phyloP scores from a whole-genome alignment of 169 alveolate genomes.

The Plasmodium vivax region DNA sequence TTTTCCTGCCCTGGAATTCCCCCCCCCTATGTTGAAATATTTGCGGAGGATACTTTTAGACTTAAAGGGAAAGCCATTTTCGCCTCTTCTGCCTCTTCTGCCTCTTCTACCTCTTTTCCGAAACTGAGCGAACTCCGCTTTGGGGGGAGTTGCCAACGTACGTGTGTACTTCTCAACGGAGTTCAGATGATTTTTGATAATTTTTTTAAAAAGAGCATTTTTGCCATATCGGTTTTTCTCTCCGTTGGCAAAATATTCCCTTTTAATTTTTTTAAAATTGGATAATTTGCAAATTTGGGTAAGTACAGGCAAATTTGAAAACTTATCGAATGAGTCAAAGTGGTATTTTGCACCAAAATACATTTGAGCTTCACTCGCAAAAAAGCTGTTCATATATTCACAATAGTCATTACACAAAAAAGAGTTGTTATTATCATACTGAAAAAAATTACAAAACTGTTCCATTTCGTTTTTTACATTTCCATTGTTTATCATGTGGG shows the following conservation, averaged over 20 bases:
- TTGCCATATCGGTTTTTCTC: not conserved
- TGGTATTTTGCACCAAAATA: conserved; percentile 9
- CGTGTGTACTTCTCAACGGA: not conserved
- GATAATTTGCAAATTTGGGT: not conserved
- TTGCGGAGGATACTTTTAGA: conserved; percentile 19
- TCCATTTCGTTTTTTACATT: conserved; percentile 13
- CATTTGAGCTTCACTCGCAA: not conserved
- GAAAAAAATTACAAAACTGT: conserved; percentile 11
- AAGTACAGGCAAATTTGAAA: not conserved
- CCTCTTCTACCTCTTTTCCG: not conserved
- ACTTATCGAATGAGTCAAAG: not conserved
- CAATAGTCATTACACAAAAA: conserved; percentile 7
- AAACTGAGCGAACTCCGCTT: not conserved
- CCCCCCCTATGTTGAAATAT: conserved; percentile 19
- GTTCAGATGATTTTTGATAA: not conserved
- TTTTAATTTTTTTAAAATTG: not conserved
- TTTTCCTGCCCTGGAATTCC: not conserved
- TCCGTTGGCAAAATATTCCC: not conserved
- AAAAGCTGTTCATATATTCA: not conserved
- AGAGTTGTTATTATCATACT: not conserved
- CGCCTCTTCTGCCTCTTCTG: no score
- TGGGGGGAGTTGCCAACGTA: not conserved
- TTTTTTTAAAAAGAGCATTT: not conserved
- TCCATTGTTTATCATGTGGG: not conserved
- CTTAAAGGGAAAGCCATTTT: not conserved